Evolutionary conservation across 768 basidiomycete genomes (phyloP), one percentile per base, ranked within the genome.

Genomic region (Lactarius quietus): DNA sequence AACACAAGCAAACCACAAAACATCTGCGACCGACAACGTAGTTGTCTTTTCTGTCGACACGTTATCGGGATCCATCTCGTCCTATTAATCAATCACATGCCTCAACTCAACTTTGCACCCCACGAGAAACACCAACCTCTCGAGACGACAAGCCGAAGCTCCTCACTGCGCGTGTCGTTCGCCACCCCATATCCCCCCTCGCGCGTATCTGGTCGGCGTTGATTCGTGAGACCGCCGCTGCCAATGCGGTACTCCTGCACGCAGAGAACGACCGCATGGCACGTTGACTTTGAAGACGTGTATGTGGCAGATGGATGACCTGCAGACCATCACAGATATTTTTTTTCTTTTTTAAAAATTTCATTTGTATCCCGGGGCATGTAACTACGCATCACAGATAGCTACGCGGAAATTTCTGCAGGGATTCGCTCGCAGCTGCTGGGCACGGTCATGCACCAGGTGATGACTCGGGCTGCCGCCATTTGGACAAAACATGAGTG

Each of bases 111-210:
- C n/a, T n/a, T n/a, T n/a, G n/a, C n/a, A n/a, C n/a, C n/a, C n/a
- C n/a, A n/a, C n/a, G n/a, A n/a, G n/a, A n/a, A n/a, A n/a, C n/a
- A n/a, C n/a, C n/a, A n/a, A 48, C 35, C 17, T 54, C 18, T 10
- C 48, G 48, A 17, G 45, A 38, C 6, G 39, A 4, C 43, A 66
- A 55, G 18, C 67, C 67, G 17, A 61, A 33, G 28, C 48, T 58
- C 20, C 67, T 67, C 48, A 62, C 57, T 12, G 57, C 66, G 26
- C 67, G 67, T 23, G 61, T 67, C 35, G 63, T 67, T 31, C 67
- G 67, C 26, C 67, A 68, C 53, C 67, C 67, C 39, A 61, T 68
- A 31, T 66, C 64, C 9, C 67, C 67, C 18, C 67, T 68, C 57
- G 65, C 67, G 6, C 65, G 67, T 20, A 66, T 68, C 26, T 68